Conservation (phyloP, 495 filamentous ascomycete genomes). For the Hypoxylon fragiforme region DNA sequence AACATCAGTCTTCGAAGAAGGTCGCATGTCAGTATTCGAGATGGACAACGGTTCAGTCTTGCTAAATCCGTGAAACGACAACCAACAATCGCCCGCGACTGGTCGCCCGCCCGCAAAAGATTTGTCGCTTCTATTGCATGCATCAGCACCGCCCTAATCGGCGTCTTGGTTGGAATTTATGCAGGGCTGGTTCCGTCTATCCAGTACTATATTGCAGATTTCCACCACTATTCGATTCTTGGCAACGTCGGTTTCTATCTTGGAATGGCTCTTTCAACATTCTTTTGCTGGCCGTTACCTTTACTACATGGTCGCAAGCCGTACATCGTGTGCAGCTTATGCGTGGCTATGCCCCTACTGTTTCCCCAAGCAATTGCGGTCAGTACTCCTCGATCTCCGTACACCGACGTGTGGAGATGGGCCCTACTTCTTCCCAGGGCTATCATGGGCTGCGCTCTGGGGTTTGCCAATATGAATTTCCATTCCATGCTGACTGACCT, state of each 20-base stretch:
- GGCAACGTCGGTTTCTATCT: constrained; percentile 74
- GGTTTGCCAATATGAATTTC: constrained; percentile 77
- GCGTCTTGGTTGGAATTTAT: constrained; percentile 72
- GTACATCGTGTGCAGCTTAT: constrained; percentile 66
- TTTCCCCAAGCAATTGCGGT: constrained; percentile 73
- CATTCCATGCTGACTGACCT: constrained; percentile 70
- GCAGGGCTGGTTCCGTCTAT: constrained; percentile 75
- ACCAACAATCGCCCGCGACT: constrained; percentile 63
- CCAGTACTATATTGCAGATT: constrained; percentile 70
- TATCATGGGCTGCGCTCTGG: constrained; percentile 66
- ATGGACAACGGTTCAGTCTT: constrained; percentile 55
- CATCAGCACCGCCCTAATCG: constrained; percentile 67
- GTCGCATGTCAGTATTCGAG: constrained; percentile 47
- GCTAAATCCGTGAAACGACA: constrained; percentile 55
- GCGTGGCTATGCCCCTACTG: constrained; percentile 69
- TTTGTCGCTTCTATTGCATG: constrained; percentile 70
- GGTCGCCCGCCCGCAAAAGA: constrained; percentile 64
- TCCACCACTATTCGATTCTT: constrained; percentile 64
- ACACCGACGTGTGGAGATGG: constrained; percentile 57
- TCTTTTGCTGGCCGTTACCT: constrained; percentile 73
- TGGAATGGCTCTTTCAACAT: constrained; percentile 66
- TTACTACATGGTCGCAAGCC: constrained; percentile 77
- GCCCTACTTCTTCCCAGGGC: constrained; percentile 64
- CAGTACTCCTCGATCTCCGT: constrained; percentile 56
- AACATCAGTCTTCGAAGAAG: constrained; percentile 44